Base-by-base conservation (phyloP, 306 rosid species). In the Prunus dulcis region DNA sequence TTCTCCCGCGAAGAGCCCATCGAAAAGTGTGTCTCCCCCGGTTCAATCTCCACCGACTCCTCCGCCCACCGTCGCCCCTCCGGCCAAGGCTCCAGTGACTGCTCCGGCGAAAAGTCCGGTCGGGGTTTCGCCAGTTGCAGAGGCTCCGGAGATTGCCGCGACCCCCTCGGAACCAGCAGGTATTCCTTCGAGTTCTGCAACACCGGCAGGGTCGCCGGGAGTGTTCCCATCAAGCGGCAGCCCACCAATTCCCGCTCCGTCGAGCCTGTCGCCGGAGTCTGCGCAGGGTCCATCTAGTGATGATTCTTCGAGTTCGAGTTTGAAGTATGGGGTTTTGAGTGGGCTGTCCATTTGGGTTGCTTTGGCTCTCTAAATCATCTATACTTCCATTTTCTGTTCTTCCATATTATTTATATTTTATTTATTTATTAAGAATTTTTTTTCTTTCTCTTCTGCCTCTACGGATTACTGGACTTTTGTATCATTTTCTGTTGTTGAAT, bases 121-220 rank as follows among this genome's bases (percentile, higher is more conserved):
- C 32, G 64, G 34, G 45, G 5, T 84, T 51, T 88, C 86, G 2
- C 67, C 87, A 9, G 83, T 63, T 25, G 76, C 95, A 3, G 88
- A 89, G 66, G 84, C 64, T 1, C 97, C 97, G 1, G 78, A 87
- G 28, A 57, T 60, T 52, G 79, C 87, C 4, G 74, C 81, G 9
- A 72, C 93, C 2, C 91, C 96, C 0, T 89, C 79, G 19, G 45
- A 82, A 30, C 41, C 89, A 9, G 77, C 73, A 0, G 75, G 80
- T 3, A 82, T 88, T 75, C 91, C 97, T 47, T 79, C 93, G 1
- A 88, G 88, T 78, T 84, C 97, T 5, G 80, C 85, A 27, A 58
- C 87, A 0, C 91, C 93, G 3, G 71, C 85, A 0, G 87, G 63
- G 6, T 78, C 93, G 3, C 97, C 96, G 1, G 76, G 60, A 5